Evolutionary conservation across 257 asterid genomes (phyloP).

Genomic region (Solanum appendiculatum): DNA sequence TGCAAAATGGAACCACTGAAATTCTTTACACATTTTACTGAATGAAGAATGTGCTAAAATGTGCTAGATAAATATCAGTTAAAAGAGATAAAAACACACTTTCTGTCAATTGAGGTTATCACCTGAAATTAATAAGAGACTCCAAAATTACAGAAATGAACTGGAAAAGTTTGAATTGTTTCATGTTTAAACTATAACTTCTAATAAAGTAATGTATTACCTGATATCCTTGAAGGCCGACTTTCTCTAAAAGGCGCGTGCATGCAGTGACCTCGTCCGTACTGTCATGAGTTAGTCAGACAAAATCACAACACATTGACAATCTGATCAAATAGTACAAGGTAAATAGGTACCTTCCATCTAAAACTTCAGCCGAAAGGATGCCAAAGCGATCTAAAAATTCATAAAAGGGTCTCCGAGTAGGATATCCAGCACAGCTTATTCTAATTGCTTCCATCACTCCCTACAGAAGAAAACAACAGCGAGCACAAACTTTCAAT

Average conservation of each 20-base stretch:
- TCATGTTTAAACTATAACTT: neutral
- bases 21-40: neutral
- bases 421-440: conserved; percentile 98
- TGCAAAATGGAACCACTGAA: neutral
- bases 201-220: conserved; percentile 13
- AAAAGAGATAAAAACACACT: neutral
- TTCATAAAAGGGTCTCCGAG: conserved; percentile 78
- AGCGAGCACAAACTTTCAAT: neutral
- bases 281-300: conserved; percentile 14
- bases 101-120: neutral
- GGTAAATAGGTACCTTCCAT: conserved; percentile 50
- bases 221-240: conserved; percentile 39
- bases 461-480: conserved; percentile 40
- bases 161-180: neutral
- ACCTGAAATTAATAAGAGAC: neutral
- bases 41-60: neutral
- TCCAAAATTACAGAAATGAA: neutral
- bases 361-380: conserved; percentile 80
- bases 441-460: conserved; percentile 99
- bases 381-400: conserved; percentile 86
- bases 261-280: conserved; percentile 40
- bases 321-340: neutral
- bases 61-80: neutral
- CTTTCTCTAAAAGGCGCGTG: conserved; percentile 36
- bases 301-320: neutral